Evolutionary conservation across 2,329 filamentous ascomycete species (phyloP), one percentile per base, ranked within the genome.

Genomic region (Magnaporthiopsis incrustans): DNA sequence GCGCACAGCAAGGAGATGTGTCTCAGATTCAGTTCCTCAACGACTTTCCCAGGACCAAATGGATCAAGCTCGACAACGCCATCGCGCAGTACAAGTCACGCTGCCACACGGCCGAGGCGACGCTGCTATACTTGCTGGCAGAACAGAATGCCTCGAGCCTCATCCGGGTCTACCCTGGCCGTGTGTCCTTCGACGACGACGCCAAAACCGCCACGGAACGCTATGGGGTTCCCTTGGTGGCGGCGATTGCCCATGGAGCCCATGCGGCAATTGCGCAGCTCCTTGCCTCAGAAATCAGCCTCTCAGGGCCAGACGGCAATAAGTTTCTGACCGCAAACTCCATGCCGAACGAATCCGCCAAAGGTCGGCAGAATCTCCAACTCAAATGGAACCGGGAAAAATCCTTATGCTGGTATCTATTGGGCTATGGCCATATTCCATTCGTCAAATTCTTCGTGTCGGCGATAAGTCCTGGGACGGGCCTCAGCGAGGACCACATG

Each of bases 21-120:
- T 32, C 64, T 25, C 74, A 77, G 66, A 44, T 63, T 3, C 58
- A 65, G 0, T 78, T 79, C 65, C 33, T 81, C 1, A 33, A 63
- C 6, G 7, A 30, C 0, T 77, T 77, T 50, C 61, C 63, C 22
- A 57, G 7, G 25, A 7, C 4, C 0, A 22, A 10, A 57, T 57
- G 53, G 53, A 22, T 25, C 22, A 8, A 26, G 22, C 25, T 59
- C 15, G 57, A 59, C 57, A 59, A 59, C 26, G 15, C 15, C 11
- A 26, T 59, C 1, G 7, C 26, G 6, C 7, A 11, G 27, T 30
- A 12, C 26, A 32, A 32, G 15, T 26, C 57, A 3, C 57, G 57
- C 6, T 6, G 4, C 3, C 57, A 59, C 57, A 26, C 8, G 0
- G 18, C n/a, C 15, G 2, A 30, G 15, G 57, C 18, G 15, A 6